Evolutionary conservation across 805 yeast species (phyloP).

Genomic region (Candida loeiensis): DNA sequence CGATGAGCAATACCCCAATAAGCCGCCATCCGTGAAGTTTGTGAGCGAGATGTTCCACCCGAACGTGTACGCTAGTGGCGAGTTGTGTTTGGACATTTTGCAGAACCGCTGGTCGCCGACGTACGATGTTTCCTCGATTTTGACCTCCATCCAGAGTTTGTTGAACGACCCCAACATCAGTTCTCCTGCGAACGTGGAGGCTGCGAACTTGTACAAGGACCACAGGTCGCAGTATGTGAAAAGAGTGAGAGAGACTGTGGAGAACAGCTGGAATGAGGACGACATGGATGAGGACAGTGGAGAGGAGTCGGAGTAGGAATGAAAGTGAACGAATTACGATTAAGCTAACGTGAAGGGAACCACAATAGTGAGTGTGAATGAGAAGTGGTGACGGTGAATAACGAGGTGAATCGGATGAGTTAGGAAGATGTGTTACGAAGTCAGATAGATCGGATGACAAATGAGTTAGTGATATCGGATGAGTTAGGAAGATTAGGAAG

Average conservation of each 20-base stretch:
- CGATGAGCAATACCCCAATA: slow-evolving; percentile 96
- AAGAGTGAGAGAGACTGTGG: slow-evolving; percentile 92
- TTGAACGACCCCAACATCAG: slow-evolving; percentile 95
- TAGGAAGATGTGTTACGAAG: too few species aligned
- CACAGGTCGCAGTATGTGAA: slow-evolving; percentile 90
- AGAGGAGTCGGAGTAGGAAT: slow-evolving; percentile 25
- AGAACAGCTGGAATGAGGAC: slow-evolving; percentile 88
- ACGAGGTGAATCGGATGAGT: too few species aligned
- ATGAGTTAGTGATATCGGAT: too few species aligned
- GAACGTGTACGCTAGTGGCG: slow-evolving; percentile 93
- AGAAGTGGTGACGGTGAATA: too few species aligned
- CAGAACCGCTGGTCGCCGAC: slow-evolving; percentile 99
- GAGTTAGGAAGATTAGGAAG: too few species aligned
- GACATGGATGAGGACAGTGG: slow-evolving; percentile 56
- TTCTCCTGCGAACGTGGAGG: slow-evolving; percentile 97
- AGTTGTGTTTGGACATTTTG: slow-evolving; percentile 88
- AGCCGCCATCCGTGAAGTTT: slow-evolving; percentile 91
- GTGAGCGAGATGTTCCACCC: slow-evolving; percentile 97
- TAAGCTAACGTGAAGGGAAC: too few species aligned
- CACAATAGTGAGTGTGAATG: too few species aligned
- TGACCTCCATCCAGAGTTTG: slow-evolving; percentile 88
- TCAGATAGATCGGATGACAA: too few species aligned
- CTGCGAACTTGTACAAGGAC: slow-evolving; percentile 91
- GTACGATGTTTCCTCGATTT: slow-evolving; percentile 91
- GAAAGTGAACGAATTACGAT: too few species aligned